These are phyloP conservation scores for Globisporangium echinulatum DNA, from an alignment of 352 stramenopile genomes.

Conservation along the genomic window DNA sequence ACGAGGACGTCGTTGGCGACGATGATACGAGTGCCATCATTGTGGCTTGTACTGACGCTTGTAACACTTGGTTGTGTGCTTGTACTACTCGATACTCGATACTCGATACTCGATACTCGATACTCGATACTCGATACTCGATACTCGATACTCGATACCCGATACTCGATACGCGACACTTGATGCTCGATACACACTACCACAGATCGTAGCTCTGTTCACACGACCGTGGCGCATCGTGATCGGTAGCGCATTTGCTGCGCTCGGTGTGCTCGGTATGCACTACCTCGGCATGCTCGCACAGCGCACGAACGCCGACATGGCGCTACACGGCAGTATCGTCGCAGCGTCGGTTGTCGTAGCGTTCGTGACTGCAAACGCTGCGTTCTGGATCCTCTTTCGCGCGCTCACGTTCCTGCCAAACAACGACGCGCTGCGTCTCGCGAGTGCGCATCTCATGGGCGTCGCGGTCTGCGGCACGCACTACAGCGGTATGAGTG, in stretches of 20 bases:
- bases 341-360: constrained; percentile 39
- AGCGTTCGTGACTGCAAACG: constrained; percentile 45
- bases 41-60: background rate
- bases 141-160: background rate
- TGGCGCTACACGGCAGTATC: constrained; percentile 30
- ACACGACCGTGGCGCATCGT: constrained; percentile 40
- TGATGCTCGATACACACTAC: too few relatives aligned
- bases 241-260: constrained; percentile 36
- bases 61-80: background rate
- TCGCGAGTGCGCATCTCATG: constrained; percentile 55
- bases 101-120: too few relatives aligned
- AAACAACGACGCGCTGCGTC: constrained; percentile 31
- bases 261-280: constrained; percentile 61
- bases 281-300: constrained; percentile 67
- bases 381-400: constrained; percentile 67
- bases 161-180: too few relatives aligned
- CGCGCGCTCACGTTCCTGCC: constrained; percentile 57
- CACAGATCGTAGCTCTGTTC: constrained; percentile 41
- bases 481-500: constrained; percentile 49
- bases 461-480: constrained; percentile 51
- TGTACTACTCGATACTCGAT: background rate
- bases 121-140: too few relatives aligned
- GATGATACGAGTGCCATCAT: background rate
- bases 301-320: constrained; percentile 33
- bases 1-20: too few relatives aligned